Evolutionary conservation across 2,329 filamentous ascomycete species (phyloP), one percentile per base, ranked within the genome.

Genomic region (Cordyceps cateniannulata): DNA sequence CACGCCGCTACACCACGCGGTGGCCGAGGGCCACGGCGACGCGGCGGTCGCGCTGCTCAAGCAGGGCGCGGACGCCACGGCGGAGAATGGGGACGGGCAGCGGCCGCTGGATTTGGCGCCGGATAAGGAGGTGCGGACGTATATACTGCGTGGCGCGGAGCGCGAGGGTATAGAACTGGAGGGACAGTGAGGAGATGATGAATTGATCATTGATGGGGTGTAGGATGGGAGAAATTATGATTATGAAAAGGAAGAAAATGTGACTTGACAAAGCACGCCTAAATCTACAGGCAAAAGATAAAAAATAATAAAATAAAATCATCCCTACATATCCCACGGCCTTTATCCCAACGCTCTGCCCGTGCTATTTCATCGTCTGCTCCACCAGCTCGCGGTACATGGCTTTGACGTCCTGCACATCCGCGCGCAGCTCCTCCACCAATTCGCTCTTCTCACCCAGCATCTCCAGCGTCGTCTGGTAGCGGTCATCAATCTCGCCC

Each of bases 341-440:
- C 3, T 42, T 25, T 22, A 12, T 25, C 44, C 42, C 14, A 25
- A 38, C 14, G 14, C 32, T 38, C 20, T 12, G 8, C 20, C 40
- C 14, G 16, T 12, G 42, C 27, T 49, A 89, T 75, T 85, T 88
- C 70, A 92, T 85, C 62, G 91, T 93, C 70, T 87, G 85, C 76
- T 96, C 90, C 53, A 96, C 89, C 72, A 99, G 76, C 71, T 98
- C 93, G 66, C 91, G 85, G 77, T 98, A 98, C 82, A 99, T 96
- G 70, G 87, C 88, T 79, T 99, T 99, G 72, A 99, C 81, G 78
- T 99, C 95, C 65, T 86, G 81, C 58, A 99, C 89, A 79, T 98
- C 95, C 14, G 89, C 88, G 73, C 82, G 86, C 66, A 99, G 78
- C 79, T 99, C 95, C 70, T 96, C 92, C 2, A 96, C 93, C 69